phyloP scores from a whole-genome alignment of 345 rosid genomes.

The Passiflora organensis region DNA sequence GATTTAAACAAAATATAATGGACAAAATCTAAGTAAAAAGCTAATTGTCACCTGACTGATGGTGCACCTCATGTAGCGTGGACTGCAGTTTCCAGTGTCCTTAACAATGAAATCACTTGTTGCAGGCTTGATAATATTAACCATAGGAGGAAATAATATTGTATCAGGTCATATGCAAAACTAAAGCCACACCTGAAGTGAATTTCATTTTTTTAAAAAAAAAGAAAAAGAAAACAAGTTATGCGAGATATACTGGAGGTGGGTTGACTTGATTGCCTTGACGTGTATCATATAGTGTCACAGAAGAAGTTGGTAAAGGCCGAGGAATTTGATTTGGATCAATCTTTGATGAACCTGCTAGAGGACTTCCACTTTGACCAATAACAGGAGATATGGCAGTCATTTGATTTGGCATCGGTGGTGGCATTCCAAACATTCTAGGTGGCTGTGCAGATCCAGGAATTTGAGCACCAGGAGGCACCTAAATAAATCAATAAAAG shows the following conservation, averaged over 20 bases:
- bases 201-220: background rate
- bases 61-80: conserved; percentile 22
- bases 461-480: conserved; percentile 46
- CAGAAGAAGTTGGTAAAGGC: conserved; percentile 32
- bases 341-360: conserved; percentile 67
- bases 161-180: too few species aligned
- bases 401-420: conserved; percentile 75
- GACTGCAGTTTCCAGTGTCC: conserved; percentile 25
- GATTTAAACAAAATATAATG: background rate
- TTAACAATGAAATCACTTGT: conserved; percentile 11
- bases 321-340: conserved; percentile 85
- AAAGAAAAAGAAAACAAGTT: background rate
- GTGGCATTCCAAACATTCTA: conserved; percentile 74
- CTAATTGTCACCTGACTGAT: conserved; percentile 17
- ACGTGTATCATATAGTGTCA: conserved; percentile 13
- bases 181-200: background rate
- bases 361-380: conserved; percentile 72
- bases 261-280: conserved; percentile 11
- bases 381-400: conserved; percentile 68
- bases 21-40: background rate
- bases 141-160: background rate
- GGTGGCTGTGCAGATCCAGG: conserved; percentile 67
- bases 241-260: conserved; percentile 7
- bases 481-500: conserved; percentile 41
- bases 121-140: conserved; percentile 2